Evolutionary conservation across 371 early-diverging fungal species (phyloP).

Genomic region (Mucor lusitanicus): DNA sequence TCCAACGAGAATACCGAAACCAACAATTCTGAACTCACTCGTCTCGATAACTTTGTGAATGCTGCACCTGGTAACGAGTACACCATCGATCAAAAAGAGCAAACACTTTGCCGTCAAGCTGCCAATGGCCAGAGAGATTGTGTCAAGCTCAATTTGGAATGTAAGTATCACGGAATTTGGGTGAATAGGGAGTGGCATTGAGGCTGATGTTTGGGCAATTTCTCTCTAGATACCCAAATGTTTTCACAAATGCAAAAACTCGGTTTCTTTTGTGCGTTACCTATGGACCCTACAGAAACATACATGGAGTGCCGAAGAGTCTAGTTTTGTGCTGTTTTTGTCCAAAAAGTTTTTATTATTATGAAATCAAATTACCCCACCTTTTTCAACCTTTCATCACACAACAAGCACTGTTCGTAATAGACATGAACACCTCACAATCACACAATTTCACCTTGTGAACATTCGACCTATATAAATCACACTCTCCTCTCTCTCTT

Average conservation of each 20-base stretch:
- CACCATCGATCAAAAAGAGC: slow-evolving; percentile 51
- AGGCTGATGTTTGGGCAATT: neutral
- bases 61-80: slow-evolving; percentile 41
- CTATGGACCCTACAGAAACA: slow-evolving; percentile 59
- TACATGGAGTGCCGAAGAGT: slow-evolving; percentile 55
- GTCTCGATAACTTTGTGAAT: slow-evolving; percentile 45
- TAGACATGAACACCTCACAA: neutral
- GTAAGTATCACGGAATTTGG: slow-evolving; percentile 28
- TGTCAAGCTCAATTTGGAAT: slow-evolving; percentile 48
- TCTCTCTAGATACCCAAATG: slow-evolving; percentile 49
- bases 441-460: neutral
- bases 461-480: neutral
- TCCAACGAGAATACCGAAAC: slow-evolving; percentile 5
- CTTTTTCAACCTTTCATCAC: neutral
- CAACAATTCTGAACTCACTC: slow-evolving; percentile 26
- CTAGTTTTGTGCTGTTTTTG: slow-evolving; percentile 11
- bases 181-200: neutral
- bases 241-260: slow-evolving; percentile 61
- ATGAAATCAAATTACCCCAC: neutral
- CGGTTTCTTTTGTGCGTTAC: slow-evolving; percentile 59
- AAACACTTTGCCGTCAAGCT: slow-evolving; percentile 39
- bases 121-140: slow-evolving; percentile 41
- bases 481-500: neutral
- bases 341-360: neutral
- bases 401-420: neutral